Conservation (phyloP, 2,329 filamentous ascomycete genomes). For the Monilinia vaccinii-corymbosi region DNA sequence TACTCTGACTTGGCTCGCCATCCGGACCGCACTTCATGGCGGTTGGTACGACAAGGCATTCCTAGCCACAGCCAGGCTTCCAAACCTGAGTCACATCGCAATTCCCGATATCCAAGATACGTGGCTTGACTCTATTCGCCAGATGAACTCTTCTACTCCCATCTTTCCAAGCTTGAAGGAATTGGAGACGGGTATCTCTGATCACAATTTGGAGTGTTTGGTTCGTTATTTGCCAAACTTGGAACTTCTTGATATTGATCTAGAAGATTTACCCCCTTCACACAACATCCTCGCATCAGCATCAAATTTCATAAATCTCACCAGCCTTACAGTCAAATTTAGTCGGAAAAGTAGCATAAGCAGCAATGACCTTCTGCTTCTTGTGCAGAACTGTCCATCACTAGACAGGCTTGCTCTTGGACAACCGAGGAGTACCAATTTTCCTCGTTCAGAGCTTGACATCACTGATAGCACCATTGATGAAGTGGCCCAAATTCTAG, state of each 20-base stretch:
- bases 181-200: neutral
- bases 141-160: neutral
- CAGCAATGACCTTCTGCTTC: neutral
- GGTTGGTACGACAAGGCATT: neutral
- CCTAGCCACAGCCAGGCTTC: neutral
- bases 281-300: neutral
- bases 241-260: neutral
- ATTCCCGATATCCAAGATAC: neutral
- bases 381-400: neutral
- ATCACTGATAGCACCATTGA: neutral
- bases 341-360: neutral
- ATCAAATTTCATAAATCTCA: neutral
- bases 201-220: neutral
- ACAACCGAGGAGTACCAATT: no score
- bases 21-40: neutral
- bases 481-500: neutral
- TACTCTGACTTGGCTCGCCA: neutral
- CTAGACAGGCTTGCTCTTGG: neutral
- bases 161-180: neutral
- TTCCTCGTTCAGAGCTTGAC: neutral
- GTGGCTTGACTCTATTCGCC: neutral
- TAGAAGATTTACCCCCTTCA: neutral
- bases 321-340: neutral
- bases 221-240: neutral
- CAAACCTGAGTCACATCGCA: neutral